These are phyloP conservation scores for Saccharomycopsis guyanensis DNA, from an alignment of 805 yeast species.

Conservation along the genomic window DNA sequence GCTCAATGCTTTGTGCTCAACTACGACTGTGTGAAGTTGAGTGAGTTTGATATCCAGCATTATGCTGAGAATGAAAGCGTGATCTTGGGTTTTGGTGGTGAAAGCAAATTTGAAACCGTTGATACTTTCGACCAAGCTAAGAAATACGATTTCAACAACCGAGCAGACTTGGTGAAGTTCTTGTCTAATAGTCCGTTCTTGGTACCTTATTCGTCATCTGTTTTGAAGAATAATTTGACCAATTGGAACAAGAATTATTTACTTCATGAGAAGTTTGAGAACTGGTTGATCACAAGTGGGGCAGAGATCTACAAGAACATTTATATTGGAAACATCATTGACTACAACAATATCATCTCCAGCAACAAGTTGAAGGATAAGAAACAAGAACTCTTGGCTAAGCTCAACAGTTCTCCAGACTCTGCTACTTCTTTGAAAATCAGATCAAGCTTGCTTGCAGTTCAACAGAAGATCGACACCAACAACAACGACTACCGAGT, in stretches of 20 bases:
- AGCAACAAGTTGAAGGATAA: conserved; percentile 15
- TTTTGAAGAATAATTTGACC: conserved; percentile 19
- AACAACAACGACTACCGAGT: conserved; percentile 15
- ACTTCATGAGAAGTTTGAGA: conserved; percentile 21
- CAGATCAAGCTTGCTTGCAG: conserved; percentile 9
- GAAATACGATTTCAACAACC: conserved; percentile 8
- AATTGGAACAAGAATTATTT: conserved; percentile 21
- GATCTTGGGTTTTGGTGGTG: conserved; percentile 12
- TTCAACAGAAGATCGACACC: conserved; percentile 15
- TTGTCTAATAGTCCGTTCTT: conserved; percentile 19
- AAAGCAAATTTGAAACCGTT: conserved; percentile 18
- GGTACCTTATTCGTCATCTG: conserved; percentile 18
- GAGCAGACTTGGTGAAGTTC: conserved; percentile 11
- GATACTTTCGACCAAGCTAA: conserved; percentile 9
- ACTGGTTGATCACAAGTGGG: conserved; percentile 21
- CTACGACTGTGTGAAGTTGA: conserved; percentile 18
- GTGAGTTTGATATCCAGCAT: conserved; percentile 19
- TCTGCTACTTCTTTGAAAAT: conserved; percentile 1
- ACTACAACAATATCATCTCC: conserved; percentile 19
- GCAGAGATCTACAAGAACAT: conserved; percentile 18
- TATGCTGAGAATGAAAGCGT: conserved; percentile 20
- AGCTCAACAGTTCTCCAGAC: conserved; percentile 1
- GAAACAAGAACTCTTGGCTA: conserved; percentile 6
- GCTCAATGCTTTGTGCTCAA: conserved; percentile 18
- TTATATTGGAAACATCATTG: conserved; percentile 20